A percentile compares a stretch with the other conserved stretches of the same genome.
phyloP scores from a whole-genome alignment of 805 yeast species.

The Brettanomyces custersianus region DNA sequence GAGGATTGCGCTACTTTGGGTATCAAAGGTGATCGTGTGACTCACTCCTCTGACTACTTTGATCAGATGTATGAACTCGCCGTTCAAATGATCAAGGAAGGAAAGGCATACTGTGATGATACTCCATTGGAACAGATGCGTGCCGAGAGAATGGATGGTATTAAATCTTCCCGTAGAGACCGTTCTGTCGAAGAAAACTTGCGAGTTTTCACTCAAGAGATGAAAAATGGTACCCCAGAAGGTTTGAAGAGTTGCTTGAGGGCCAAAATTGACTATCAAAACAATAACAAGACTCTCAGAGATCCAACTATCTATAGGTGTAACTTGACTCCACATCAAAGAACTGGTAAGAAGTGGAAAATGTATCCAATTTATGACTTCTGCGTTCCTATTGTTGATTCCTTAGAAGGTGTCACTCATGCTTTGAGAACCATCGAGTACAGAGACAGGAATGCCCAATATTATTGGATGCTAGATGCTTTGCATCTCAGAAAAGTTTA shows the following conservation, averaged over 20 bases:
- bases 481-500: slow-evolving; percentile 83
- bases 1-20: slow-evolving; percentile 89
- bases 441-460: slow-evolving; percentile 97
- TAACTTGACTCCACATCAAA: slow-evolving; percentile 95
- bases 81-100: slow-evolving; percentile 81
- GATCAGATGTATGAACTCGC: slow-evolving; percentile 84
- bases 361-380: slow-evolving; percentile 97
- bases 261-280: slow-evolving; percentile 91
- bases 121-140: slow-evolving; percentile 94
- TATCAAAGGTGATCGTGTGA: slow-evolving; percentile 79
- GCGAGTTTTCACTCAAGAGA: slow-evolving; percentile 75
- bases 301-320: slow-evolving; percentile 98
- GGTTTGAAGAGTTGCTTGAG: slow-evolving; percentile 91
- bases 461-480: slow-evolving; percentile 88
- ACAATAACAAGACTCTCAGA: slow-evolving; percentile 88
- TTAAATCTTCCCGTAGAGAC: slow-evolving; percentile 85
- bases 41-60: slow-evolving; percentile 92
- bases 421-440: slow-evolving; percentile 97
- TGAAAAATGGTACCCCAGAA: slow-evolving; percentile 88
- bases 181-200: slow-evolving; percentile 90
- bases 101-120: slow-evolving; percentile 96
- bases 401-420: slow-evolving; percentile 95
- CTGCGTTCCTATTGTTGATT: slow-evolving; percentile 95
- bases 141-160: slow-evolving; percentile 97
- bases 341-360: slow-evolving; percentile 91